Evolutionary conservation across 805 yeast species (phyloP).

Genomic region (Sugiyamaella mastotermitis): DNA sequence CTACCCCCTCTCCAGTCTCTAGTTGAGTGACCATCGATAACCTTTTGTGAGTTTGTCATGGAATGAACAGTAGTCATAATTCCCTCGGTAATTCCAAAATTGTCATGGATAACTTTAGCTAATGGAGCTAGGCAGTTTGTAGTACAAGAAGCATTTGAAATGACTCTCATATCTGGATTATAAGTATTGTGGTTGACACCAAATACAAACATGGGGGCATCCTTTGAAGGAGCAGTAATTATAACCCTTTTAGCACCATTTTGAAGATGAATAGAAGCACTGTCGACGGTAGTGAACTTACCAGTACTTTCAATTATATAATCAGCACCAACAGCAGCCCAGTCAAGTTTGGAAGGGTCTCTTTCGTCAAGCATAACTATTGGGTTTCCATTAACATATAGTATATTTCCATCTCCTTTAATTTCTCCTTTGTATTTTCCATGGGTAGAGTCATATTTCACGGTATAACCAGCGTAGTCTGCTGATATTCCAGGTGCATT

Average conservation of each 20-base stretch:
- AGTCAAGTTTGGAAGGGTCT: slow-evolving; percentile 81
- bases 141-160: slow-evolving; percentile 93
- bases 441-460: slow-evolving; percentile 92
- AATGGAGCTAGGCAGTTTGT: slow-evolving; percentile 93
- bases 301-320: slow-evolving; percentile 90
- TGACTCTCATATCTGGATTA: slow-evolving; percentile 63
- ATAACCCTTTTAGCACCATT: slow-evolving; percentile 93
- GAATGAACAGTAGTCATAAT: slow-evolving; percentile 95
- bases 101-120: slow-evolving; percentile 81
- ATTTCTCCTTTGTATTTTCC: slow-evolving; percentile 78
- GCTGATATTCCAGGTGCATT: slow-evolving; percentile 87
- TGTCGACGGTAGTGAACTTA: slow-evolving; percentile 76
- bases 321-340: slow-evolving; percentile 78
- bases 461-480: slow-evolving; percentile 89
- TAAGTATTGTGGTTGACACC: slow-evolving; percentile 83
- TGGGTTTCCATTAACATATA: slow-evolving; percentile 61
- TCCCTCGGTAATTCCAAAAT: slow-evolving; percentile 82
- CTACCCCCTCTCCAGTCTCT: slow-evolving; percentile 99
- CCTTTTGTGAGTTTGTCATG: slow-evolving; percentile 91
- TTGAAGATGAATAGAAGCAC: slow-evolving; percentile 76
- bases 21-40: slow-evolving; percentile 94
- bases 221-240: slow-evolving; percentile 89
- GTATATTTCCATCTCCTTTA: slow-evolving; percentile 40
- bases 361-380: slow-evolving; percentile 69
- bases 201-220: slow-evolving; percentile 91